Base-by-base conservation (phyloP, 306 rosid species). In the Vigna unguiculata region DNA sequence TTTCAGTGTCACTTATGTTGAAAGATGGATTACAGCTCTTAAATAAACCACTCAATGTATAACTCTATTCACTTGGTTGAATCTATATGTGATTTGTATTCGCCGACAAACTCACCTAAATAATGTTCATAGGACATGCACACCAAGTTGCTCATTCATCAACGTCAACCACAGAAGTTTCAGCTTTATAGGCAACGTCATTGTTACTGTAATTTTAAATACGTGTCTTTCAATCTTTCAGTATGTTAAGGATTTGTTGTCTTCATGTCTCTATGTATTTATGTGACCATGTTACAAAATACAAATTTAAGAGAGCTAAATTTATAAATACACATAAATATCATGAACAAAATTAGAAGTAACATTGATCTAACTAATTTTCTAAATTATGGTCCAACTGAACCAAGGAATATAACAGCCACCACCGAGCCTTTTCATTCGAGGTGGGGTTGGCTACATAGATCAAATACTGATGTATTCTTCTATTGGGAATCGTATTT, bases 181-280 rank as follows among this genome's bases (percentile, higher is more conserved):
- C 2, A 6, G 40, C 40, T 36, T 36, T 36, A 36, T 36, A 36
- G 7, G 36, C 10, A 36, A 36, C 7, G 40, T 1, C 40, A 36
- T 36, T 36, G 40, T 36, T 36, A 36, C 1, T 7, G 40, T 7
- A 34, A 34, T 1, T 34, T 1, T 6, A 6, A 34, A 34, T 6
- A 34, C 9, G 8, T 36, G 40, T 7, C 40, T 38, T 38, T 8
- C 43, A 8, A 38, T 38, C 43, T 38, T 38, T 38, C 43, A 38
- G 3, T 38, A 7, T 38, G 2, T 38, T 38, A 45, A 64, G 68
- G 71, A 16, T 69, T 52, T 46, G 63, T 38, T 63, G 30, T 78
- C 48, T 55, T 46, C 47, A 41, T 40, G 45, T 40, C 45, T 40
- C 45, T 40, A 8, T 36, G 45, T 41, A 40, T 41, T 2, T 41